phyloP scores from a whole-genome alignment of 208 protist species.

The Trypanosoma lewisi region DNA sequence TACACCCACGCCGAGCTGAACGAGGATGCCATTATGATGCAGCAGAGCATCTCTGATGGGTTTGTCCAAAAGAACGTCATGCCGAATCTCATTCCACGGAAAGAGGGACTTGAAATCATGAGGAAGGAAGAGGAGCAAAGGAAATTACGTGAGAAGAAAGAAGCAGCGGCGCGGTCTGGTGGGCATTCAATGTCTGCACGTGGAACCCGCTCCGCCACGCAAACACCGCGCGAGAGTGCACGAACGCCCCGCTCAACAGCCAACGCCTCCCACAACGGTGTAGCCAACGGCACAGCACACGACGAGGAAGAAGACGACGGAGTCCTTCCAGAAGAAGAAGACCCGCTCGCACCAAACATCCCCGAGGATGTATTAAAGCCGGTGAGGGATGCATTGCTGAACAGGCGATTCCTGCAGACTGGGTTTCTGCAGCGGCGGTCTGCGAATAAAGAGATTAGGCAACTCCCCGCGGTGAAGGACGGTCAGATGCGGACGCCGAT shows the following conservation, averaged over 20 bases:
- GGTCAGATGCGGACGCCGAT: slow-evolving; percentile 69
- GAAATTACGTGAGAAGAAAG: slow-evolving; percentile 15
- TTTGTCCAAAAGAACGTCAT: slow-evolving; percentile 60
- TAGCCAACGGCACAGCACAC: slow-evolving; percentile 32
- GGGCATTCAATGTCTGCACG: slow-evolving; percentile 24
- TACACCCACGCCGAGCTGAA: slow-evolving; percentile 79
- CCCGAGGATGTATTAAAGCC: slow-evolving; percentile 50
- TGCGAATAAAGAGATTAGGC: slow-evolving; percentile 38
- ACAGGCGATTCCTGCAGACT: slow-evolving; percentile 37
- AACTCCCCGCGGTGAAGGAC: slow-evolving; percentile 64
- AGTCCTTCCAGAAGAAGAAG: slow-evolving; percentile 59
- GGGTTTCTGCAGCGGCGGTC: slow-evolving; percentile 46
- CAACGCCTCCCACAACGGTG: slow-evolving; percentile 11
- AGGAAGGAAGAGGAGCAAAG: slow-evolving; percentile 45
- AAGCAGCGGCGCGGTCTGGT: not conserved
- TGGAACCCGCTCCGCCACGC: slow-evolving; percentile 7
- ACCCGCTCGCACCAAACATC: slow-evolving; percentile 60
- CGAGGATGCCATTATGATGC: slow-evolving; percentile 60
- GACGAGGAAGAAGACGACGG: slow-evolving; percentile 31
- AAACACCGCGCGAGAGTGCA: slow-evolving; percentile 30
- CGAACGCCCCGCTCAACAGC: slow-evolving; percentile 26
- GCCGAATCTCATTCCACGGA: slow-evolving; percentile 46
- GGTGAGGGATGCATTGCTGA: slow-evolving; percentile 54
- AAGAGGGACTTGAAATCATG: slow-evolving; percentile 57
- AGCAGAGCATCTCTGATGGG: slow-evolving; percentile 43